Base-by-base conservation (phyloP, 2,329 filamentous ascomycete genomes). In the Penicillium verrucosum region DNA sequence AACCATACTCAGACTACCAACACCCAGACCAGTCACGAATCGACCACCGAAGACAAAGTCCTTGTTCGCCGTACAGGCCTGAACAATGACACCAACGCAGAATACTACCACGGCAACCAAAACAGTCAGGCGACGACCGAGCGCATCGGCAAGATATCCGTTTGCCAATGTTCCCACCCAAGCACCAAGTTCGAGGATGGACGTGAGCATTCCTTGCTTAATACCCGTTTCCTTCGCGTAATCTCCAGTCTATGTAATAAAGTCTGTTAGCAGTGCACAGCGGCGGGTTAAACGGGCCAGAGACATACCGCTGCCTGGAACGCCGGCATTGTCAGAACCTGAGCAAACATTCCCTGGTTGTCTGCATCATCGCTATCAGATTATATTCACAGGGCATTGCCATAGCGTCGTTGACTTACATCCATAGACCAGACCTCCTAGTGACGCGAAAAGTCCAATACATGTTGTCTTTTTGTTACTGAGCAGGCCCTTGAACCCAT, bases 261-360 rank as follows among this genome's bases (percentile, higher is more conserved):
- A 14, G 4, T 30, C 23, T 45, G 32, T 46, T 29, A 52, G 50
- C 10, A 18, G 18, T 40, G 45, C 42, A 46, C 21, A 38, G 21
- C 5, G 42, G 32, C n/a, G 11, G 1, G 32, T 40, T 44, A 36
- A 45, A 42, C 32, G 6, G 45, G 3, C 63, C 73, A 73, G 36
- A 66, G 59, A 50, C 76, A 73, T 72, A 80, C 80, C 40, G 80
- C 72, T 43, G 69, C 58, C 40, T 74, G 73, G 59, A 81, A 82
- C 1, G 76, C 74, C 5, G 69, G 66, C 79, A 82, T 81, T 23
- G 76, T 78, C 53, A 84, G 65, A 23, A 92, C 83, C 25, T 88
- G 88, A n/a, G 84, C 84, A 74, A 90, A 89, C 74, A 90, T 87
- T 63, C 88, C 89, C 70, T 90, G 86, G 68, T 91, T 90, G 74